Evolutionary conservation across 768 basidiomycete species (phyloP).

Genomic region (Pholiota conissans): DNA sequence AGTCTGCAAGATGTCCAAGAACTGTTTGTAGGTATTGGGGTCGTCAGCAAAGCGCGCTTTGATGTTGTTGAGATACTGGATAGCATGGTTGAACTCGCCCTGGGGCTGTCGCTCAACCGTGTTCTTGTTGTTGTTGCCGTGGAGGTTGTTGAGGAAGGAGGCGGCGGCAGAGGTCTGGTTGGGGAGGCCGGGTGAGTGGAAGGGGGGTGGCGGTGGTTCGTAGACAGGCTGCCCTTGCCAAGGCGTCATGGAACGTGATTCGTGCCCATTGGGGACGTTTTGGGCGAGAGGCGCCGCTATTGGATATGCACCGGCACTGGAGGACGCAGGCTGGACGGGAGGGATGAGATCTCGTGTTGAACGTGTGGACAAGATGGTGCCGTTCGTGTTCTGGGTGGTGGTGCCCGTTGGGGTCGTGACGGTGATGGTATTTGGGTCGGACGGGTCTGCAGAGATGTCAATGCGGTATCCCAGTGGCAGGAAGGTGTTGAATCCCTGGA

Average conservation of each 20-base stretch:
- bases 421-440: conserved; percentile 71
- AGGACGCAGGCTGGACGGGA: conserved; percentile 32
- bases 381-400: conserved; percentile 61
- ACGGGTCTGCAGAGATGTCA: conserved; percentile 73
- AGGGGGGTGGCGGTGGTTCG: conserved; percentile 32
- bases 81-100: conserved; percentile 89
- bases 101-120: conserved; percentile 51
- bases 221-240: conserved; percentile 41
- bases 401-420: conserved; percentile 81
- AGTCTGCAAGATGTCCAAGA: conserved; percentile 84
- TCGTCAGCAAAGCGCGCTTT: conserved; percentile 88
- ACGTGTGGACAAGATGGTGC: conserved; percentile 25
- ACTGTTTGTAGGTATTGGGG: conserved; percentile 90
- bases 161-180: conserved; percentile 60
- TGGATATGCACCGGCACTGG: conserved; percentile 26
- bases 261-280: conserved; percentile 33
- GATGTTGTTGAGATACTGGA: conserved; percentile 98
- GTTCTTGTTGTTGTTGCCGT: conserved; percentile 39
- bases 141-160: conserved; percentile 60
- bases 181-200: conserved; percentile 48
- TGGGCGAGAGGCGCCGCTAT: conserved; percentile 33
- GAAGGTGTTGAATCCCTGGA: conserved; percentile 98
- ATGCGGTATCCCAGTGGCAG: conserved; percentile 93
- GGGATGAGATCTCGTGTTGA: conserved; percentile 28
- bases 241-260: conserved; percentile 59